Evolutionary conservation across 176 grass and related monocot species (phyloP).

Genomic region (Ensete ventricosum): DNA sequence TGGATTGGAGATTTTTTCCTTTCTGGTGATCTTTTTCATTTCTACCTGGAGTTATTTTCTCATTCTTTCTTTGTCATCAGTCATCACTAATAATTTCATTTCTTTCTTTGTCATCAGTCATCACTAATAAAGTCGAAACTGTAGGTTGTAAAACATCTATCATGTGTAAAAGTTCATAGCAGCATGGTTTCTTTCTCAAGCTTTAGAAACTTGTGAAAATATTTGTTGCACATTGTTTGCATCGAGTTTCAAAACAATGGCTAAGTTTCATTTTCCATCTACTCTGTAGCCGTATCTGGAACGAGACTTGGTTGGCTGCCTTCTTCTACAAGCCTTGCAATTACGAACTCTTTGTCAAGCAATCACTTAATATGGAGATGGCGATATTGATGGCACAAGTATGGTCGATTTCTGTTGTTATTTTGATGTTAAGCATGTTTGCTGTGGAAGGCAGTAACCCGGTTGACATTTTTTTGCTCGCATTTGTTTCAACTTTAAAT

Average conservation of each 20-base stretch:
- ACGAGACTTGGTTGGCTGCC: constrained; percentile 73
- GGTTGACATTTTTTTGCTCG: not conserved
- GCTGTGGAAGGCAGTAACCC: not conserved
- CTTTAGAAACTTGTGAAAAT: not conserved
- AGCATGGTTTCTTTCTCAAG: not conserved
- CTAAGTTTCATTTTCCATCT: not conserved
- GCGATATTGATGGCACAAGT: constrained; percentile 85
- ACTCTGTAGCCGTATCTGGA: constrained; percentile 63
- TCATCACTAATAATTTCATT: not conserved
- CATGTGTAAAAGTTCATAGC: not conserved
- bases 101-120: not conserved
- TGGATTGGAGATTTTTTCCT: not conserved
- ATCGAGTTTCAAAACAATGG: not conserved
- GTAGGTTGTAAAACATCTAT: not conserved
- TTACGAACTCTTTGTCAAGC: constrained; percentile 97
- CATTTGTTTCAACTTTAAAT: too few species aligned
- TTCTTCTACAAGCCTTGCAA: constrained; percentile 99
- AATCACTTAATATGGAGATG: constrained; percentile 99
- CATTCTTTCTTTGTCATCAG: not conserved
- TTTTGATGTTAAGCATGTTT: not conserved
- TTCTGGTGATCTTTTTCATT: not conserved
- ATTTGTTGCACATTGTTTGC: not conserved
- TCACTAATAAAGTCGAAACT: not conserved
- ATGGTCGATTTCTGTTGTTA: constrained; percentile 14
- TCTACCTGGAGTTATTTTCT: not conserved